Conservation (phyloP, 441 rosid species). For the Omphalea diandra region DNA sequence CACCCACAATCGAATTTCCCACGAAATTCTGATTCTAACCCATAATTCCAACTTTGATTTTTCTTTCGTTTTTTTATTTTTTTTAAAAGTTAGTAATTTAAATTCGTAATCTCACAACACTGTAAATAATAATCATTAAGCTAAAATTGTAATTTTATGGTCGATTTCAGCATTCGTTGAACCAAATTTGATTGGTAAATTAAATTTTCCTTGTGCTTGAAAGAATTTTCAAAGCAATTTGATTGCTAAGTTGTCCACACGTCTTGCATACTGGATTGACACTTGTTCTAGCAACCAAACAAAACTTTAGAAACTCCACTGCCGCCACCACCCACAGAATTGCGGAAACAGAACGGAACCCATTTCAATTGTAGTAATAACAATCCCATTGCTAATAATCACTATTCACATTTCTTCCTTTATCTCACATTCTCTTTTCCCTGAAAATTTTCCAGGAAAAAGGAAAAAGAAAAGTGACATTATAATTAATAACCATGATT, state of each 20-base stretch:
- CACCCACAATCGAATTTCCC: not conserved
- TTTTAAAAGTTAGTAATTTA: too few species aligned
- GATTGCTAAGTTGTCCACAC: not conserved
- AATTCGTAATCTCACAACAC: too few species aligned
- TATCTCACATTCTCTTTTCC: conserved; percentile 2
- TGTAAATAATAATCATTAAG: too few species aligned
- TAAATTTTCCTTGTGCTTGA: too few species aligned
- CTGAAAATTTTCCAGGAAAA: conserved; percentile 29
- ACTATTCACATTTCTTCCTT: not conserved
- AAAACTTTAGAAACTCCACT: not conserved
- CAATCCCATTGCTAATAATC: not conserved
- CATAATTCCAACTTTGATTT: not conserved
- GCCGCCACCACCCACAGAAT: conserved; percentile 2
- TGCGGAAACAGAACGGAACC: too few species aligned
- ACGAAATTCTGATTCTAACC: conserved; percentile 5
- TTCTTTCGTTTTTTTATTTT: too few species aligned
- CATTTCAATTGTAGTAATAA: too few species aligned
- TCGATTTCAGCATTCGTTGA: too few species aligned
- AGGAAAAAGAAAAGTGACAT: not conserved
- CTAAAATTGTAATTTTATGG: too few species aligned
- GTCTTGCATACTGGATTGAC: not conserved
- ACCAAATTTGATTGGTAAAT: too few species aligned
- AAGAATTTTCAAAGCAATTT: too few species aligned
- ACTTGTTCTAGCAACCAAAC: not conserved
- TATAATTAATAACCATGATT: conserved; percentile 41